These are phyloP conservation scores for Wickerhamiella infanticola DNA, from an alignment of 1,139 yeast genomes.

Conservation along the genomic window DNA sequence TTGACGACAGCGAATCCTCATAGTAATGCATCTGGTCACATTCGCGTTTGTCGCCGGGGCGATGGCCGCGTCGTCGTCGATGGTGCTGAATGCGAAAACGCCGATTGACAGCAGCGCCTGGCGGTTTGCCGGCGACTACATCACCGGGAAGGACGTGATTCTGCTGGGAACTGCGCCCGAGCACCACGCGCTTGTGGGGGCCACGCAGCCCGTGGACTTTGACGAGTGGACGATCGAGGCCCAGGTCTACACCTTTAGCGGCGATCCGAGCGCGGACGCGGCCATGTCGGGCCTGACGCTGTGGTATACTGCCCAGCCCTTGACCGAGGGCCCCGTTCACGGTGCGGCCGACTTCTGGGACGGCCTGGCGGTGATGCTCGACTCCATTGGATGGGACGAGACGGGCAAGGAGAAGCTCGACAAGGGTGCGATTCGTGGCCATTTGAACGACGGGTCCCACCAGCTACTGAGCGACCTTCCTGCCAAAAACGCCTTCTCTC, in stretches of 20 bases:
- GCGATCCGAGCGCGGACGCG: slow-evolving; percentile 10
- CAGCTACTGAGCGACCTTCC: slow-evolving; percentile 13
- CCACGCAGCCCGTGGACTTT: slow-evolving; percentile 17
- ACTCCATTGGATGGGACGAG: slow-evolving; percentile 17
- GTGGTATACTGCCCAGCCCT: slow-evolving; percentile 23
- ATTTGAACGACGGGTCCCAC: slow-evolving; percentile 25
- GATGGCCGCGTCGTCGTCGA: background rate
- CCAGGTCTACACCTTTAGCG: slow-evolving; percentile 13
- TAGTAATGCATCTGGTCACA: background rate
- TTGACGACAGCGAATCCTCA: background rate
- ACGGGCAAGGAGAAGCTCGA: slow-evolving; percentile 8
- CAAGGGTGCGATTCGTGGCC: slow-evolving; percentile 25
- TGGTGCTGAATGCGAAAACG: background rate
- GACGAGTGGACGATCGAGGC: slow-evolving; percentile 25
- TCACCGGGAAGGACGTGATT: slow-evolving; percentile 7
- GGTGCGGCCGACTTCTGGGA: slow-evolving; percentile 28
- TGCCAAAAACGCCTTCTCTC: slow-evolving; percentile 21
- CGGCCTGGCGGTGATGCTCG: slow-evolving; percentile 26
- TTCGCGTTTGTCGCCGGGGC: background rate
- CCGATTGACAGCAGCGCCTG: slow-evolving; percentile 9
- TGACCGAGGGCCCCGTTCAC: slow-evolving; percentile 22
- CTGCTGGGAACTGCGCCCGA: slow-evolving; percentile 7
- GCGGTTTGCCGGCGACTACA: slow-evolving; percentile 11
- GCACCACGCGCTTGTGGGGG: slow-evolving; percentile 22
- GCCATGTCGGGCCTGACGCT: slow-evolving; percentile 24